A percentile compares a stretch with the other conserved stretches of the same genome.
Conservation (phyloP, 1,139 yeast genomes). For the Protomyces arabidopsidicola region DNA sequence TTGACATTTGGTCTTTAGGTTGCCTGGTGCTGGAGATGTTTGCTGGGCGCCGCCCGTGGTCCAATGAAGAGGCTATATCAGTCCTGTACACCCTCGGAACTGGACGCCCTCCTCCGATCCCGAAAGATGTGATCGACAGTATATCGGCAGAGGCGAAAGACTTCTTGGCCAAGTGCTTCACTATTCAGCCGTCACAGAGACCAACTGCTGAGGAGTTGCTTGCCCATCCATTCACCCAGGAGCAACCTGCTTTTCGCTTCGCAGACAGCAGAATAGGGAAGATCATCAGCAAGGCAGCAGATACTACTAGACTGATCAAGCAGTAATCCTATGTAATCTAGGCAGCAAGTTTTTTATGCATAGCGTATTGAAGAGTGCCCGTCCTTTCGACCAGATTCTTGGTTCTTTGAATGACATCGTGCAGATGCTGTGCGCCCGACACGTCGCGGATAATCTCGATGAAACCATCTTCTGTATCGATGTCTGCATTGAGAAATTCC, state of each 20-base stretch:
- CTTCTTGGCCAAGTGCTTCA: conserved; percentile 71
- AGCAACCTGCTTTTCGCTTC: neutral
- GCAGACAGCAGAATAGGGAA: neutral
- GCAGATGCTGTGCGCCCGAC: neutral
- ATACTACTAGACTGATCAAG: neutral
- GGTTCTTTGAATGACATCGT: conserved; percentile 18
- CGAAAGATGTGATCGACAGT: conserved; percentile 67
- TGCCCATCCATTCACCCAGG: conserved; percentile 55
- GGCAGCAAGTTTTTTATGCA: neutral
- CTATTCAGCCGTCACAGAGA: conserved; percentile 62
- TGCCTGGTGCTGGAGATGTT: conserved; percentile 95
- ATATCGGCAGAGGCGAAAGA: conserved; percentile 62
- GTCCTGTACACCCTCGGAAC: conserved; percentile 59
- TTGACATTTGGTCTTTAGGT: conserved; percentile 69
- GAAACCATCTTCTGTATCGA: conserved; percentile 17
- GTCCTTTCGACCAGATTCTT: conserved; percentile 12
- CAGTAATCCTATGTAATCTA: neutral
- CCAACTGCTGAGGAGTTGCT: conserved; percentile 79
- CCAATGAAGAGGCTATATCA: conserved; percentile 51
- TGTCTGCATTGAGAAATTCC: conserved; percentile 15
- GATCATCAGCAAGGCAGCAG: neutral
- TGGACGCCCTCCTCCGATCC: conserved; percentile 90
- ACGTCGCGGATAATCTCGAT: conserved; percentile 14
- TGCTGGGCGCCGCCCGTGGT: conserved; percentile 54
- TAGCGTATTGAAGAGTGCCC: neutral